phyloP scores from a whole-genome alignment of 2,329 filamentous ascomycete species.

The Xylariaceae sp. region DNA sequence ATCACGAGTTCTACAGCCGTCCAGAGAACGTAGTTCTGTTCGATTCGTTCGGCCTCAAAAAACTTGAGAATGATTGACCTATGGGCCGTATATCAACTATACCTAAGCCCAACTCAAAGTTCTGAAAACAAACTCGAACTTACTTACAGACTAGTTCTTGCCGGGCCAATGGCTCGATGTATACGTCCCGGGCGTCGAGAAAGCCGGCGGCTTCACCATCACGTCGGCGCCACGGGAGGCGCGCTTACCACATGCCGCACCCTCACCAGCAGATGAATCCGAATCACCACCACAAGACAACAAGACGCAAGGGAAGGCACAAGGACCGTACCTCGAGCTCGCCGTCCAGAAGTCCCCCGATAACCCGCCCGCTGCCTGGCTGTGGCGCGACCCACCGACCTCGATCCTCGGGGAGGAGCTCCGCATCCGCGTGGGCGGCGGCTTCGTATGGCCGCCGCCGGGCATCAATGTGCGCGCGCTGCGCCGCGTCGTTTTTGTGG shows the following conservation, averaged over 20 bases:
- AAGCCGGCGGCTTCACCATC: constrained; percentile 87
- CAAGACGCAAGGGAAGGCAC: background rate
- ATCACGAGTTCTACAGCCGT: too few relatives aligned
- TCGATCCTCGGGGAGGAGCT: constrained; percentile 67
- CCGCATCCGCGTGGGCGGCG: constrained; percentile 76
- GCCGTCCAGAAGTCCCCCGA: constrained; percentile 75
- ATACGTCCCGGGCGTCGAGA: constrained; percentile 70
- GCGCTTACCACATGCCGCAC: constrained; percentile 34
- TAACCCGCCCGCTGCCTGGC: constrained; percentile 78
- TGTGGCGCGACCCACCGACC: constrained; percentile 65
- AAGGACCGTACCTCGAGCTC: constrained; percentile 69
- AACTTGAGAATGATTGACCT: too few relatives aligned
- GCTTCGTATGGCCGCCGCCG: constrained; percentile 78
- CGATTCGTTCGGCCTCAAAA: too few relatives aligned
- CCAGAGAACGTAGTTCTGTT: too few relatives aligned
- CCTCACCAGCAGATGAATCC: background rate
- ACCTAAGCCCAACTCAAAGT: too few relatives aligned
- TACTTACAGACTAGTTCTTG: constrained; percentile 62
- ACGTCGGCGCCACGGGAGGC: constrained; percentile 74
- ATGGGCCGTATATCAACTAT: too few relatives aligned
- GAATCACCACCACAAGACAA: background rate
- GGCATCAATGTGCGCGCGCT: constrained; percentile 52
- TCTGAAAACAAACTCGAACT: background rate
- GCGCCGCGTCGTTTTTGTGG: constrained; percentile 73
- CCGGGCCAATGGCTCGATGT: constrained; percentile 91